A percentile compares a stretch with the other conserved stretches of the same genome.
phyloP scores from a whole-genome alignment of 345 rosid species.

The Barbarea vulgaris region DNA sequence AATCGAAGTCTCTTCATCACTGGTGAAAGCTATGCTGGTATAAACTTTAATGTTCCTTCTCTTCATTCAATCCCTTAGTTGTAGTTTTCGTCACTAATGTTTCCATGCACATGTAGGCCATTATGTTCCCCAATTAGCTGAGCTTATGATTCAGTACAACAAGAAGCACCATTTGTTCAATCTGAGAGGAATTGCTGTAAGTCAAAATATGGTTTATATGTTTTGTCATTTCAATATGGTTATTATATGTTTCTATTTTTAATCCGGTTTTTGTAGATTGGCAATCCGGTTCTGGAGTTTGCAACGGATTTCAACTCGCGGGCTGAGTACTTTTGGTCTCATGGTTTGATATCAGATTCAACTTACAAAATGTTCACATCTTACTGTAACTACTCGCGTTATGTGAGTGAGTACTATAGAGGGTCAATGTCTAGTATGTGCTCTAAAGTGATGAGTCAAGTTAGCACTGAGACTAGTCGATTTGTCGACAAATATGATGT shows the following conservation, averaged over 20 bases:
- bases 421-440: slow-evolving; percentile 74
- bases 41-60: slow-evolving; percentile 2
- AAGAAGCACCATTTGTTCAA: slow-evolving; percentile 73
- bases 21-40: slow-evolving; percentile 99
- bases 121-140: slow-evolving; percentile 89
- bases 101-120: slow-evolving; percentile 57
- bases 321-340: slow-evolving; percentile 99
- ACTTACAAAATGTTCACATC: slow-evolving; percentile 86
- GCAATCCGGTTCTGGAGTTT: slow-evolving; percentile 90
- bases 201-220: slow-evolving; percentile 35
- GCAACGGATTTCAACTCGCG: slow-evolving; percentile 88
- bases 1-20: slow-evolving; percentile 87
- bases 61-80: background rate
- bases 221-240: background rate
- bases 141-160: slow-evolving; percentile 82
- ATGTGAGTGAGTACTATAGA: slow-evolving; percentile 83
- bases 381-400: slow-evolving; percentile 86
- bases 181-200: slow-evolving; percentile 90
- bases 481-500: slow-evolving; percentile 96
- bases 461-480: slow-evolving; percentile 77
- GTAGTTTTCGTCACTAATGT: background rate
- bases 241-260: background rate
- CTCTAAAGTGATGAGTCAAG: slow-evolving; percentile 86
- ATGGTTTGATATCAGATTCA: slow-evolving; percentile 88
- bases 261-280: slow-evolving; percentile 56